Evolutionary conservation across 2,329 filamentous ascomycete genomes (phyloP).

Genomic region (Trichoderma brevicompactum): DNA sequence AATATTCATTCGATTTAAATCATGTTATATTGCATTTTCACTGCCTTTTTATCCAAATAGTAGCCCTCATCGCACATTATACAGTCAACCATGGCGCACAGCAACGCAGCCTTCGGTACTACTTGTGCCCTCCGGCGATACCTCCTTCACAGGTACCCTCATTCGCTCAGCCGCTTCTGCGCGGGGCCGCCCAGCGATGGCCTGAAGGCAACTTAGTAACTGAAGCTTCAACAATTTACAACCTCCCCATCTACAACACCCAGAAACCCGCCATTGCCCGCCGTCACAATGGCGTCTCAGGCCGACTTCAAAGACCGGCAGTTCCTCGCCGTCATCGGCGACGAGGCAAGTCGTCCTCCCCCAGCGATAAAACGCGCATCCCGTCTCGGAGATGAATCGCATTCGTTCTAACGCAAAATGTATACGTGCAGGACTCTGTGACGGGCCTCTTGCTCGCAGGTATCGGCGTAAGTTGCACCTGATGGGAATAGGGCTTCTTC

Average conservation of each 20-base stretch:
- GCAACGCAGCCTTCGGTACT: neutral
- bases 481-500: neutral
- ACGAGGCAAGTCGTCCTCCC: constrained; percentile 69
- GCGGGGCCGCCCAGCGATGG: constrained; percentile 8
- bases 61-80: neutral
- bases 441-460: constrained; percentile 94
- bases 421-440: constrained; percentile 75
- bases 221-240: constrained; percentile 28
- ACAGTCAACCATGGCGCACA: neutral
- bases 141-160: neutral
- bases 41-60: rapidly evolving
- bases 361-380: neutral
- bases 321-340: constrained; percentile 96
- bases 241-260: constrained; percentile 10
- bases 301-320: constrained; percentile 80
- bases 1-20: neutral
- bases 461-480: constrained; percentile 70
- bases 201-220: constrained; percentile 12
- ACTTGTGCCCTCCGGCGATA: constrained; percentile 22
- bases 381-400: neutral
- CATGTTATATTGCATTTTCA: neutral
- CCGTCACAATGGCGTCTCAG: constrained; percentile 52
- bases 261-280: constrained; percentile 10
- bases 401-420: constrained; percentile 35
- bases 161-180: constrained; percentile 2